Evolutionary conservation across 441 rosid species (phyloP).

Genomic region (Adansonia madagascariensis): DNA sequence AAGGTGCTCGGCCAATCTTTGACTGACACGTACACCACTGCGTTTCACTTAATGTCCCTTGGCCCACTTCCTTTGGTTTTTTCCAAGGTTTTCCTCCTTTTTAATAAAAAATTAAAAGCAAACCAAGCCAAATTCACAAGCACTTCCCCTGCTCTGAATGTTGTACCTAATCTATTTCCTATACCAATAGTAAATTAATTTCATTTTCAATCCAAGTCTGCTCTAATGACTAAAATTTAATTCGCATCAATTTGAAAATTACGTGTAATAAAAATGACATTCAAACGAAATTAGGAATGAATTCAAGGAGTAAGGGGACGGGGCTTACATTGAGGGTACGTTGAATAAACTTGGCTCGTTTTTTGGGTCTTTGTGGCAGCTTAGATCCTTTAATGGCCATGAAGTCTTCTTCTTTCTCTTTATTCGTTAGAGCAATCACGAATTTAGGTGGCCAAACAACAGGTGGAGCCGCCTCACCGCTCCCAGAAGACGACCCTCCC

Average conservation of each 20-base stretch:
- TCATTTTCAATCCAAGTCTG: constrained; percentile 5
- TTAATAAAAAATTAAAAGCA: not conserved
- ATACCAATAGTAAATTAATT: not conserved
- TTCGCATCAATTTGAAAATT: not conserved
- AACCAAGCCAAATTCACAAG: constrained; percentile 3
- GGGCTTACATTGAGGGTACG: constrained; percentile 73
- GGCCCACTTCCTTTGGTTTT: not conserved
- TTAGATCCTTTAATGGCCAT: constrained; percentile 70
- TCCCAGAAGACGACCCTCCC: constrained; percentile 67
- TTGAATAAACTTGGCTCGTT: constrained; percentile 73
- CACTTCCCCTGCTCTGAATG: not conserved
- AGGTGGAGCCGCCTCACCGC: constrained; percentile 59
- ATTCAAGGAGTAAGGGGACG: not conserved
- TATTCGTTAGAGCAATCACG: constrained; percentile 69
- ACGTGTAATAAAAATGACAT: no score
- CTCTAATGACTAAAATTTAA: not conserved
- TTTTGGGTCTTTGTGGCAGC: constrained; percentile 77
- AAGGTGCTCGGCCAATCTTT: constrained; percentile 18
- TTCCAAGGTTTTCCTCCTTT: not conserved
- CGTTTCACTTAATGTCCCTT: constrained; percentile 4
- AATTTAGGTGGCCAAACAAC: constrained; percentile 77
- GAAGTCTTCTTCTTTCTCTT: constrained; percentile 81
- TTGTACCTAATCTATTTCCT: not conserved
- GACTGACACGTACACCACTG: constrained; percentile 35
- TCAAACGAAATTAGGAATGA: not conserved